Conservation (phyloP, 768 basidiomycete species). For the Glaciozyma martinii region DNA sequence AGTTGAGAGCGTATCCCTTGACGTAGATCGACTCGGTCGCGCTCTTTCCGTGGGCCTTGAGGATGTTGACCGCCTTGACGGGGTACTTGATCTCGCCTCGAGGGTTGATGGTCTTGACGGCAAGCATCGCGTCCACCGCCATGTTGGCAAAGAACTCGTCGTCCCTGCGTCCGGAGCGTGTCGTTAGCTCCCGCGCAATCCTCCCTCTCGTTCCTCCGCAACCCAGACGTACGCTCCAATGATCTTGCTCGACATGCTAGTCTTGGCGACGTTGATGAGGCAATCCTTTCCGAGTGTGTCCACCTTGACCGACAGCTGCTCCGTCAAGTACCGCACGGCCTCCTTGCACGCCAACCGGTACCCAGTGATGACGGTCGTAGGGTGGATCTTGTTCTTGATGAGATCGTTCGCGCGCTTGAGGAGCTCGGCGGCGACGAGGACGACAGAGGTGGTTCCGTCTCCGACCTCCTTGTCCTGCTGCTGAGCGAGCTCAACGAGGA, state of each 20-base stretch:
- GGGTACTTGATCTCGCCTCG: slow-evolving; percentile 97
- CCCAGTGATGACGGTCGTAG: slow-evolving; percentile 97
- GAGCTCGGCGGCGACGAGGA: slow-evolving; percentile 94
- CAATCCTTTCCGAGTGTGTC: slow-evolving; percentile 85
- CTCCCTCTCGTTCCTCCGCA: background rate
- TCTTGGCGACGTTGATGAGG: slow-evolving; percentile 91
- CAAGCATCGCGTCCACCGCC: slow-evolving; percentile 97
- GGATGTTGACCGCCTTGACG: slow-evolving; percentile 95
- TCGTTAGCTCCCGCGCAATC: background rate
- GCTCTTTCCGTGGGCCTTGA: slow-evolving; percentile 95
- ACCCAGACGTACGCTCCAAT: slow-evolving; percentile 64
- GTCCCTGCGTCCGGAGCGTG: slow-evolving; percentile 52
- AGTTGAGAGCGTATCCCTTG: slow-evolving; percentile 94
- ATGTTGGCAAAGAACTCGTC: slow-evolving; percentile 96
- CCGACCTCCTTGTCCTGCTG: slow-evolving; percentile 96
- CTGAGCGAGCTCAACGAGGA: slow-evolving; percentile 96
- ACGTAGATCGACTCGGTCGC: slow-evolving; percentile 91
- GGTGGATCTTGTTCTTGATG: slow-evolving; percentile 95
- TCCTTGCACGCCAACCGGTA: slow-evolving; percentile 94
- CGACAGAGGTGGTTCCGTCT: slow-evolving; percentile 97
- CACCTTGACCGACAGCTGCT: slow-evolving; percentile 90
- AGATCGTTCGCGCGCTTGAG: slow-evolving; percentile 93
- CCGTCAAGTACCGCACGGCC: slow-evolving; percentile 95
- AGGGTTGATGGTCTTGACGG: slow-evolving; percentile 86
- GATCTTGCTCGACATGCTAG: slow-evolving; percentile 97